Conservation (phyloP, 2,329 filamentous ascomycete species). For the Cryphonectria japonica region DNA sequence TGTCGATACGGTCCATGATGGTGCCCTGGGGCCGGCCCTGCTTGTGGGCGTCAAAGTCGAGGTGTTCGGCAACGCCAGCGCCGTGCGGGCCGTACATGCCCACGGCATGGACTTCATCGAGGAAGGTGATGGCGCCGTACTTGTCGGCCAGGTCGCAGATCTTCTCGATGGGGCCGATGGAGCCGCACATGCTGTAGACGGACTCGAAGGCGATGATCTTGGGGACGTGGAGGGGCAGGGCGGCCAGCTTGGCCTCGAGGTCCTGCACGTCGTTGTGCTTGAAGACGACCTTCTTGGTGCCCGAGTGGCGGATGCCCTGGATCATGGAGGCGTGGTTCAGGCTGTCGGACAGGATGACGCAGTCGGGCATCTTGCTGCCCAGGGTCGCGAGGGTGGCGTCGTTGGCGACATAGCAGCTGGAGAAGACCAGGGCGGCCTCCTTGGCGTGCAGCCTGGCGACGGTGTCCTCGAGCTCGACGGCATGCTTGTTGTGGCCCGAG, state of each 20-base stretch:
- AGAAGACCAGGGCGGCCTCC: constrained; percentile 91
- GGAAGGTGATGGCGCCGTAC: constrained; percentile 95
- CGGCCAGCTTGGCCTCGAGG: constrained; percentile 88
- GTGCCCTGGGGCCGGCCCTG: constrained; percentile 77
- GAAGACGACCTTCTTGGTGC: constrained; percentile 96
- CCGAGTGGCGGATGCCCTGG: constrained; percentile 96
- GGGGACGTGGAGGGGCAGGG: constrained; percentile 79
- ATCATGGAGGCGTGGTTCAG: constrained; percentile 99
- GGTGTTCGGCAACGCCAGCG: constrained; percentile 94
- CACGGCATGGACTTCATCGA: constrained; percentile 98
- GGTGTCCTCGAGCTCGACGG: constrained; percentile 79
- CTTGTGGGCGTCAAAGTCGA: constrained; percentile 87
- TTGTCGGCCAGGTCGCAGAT: constrained; percentile 97
- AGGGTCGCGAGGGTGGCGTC: constrained; percentile 95
- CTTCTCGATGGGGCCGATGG: constrained; percentile 90
- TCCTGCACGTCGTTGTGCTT: constrained; percentile 97
- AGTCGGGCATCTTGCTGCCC: constrained; percentile 95
- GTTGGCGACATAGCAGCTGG: constrained; percentile 97
- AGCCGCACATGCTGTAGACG: constrained; percentile 99
- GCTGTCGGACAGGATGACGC: constrained; percentile 96
- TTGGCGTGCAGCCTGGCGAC: constrained; percentile 89
- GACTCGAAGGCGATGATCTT: constrained; percentile 99
- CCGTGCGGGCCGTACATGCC: constrained; percentile 98
- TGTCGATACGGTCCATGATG: constrained; percentile 94
- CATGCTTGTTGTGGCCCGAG: constrained; percentile 95